Evolutionary conservation across 306 rosid genomes (phyloP).

Genomic region (Quercus ilex): DNA sequence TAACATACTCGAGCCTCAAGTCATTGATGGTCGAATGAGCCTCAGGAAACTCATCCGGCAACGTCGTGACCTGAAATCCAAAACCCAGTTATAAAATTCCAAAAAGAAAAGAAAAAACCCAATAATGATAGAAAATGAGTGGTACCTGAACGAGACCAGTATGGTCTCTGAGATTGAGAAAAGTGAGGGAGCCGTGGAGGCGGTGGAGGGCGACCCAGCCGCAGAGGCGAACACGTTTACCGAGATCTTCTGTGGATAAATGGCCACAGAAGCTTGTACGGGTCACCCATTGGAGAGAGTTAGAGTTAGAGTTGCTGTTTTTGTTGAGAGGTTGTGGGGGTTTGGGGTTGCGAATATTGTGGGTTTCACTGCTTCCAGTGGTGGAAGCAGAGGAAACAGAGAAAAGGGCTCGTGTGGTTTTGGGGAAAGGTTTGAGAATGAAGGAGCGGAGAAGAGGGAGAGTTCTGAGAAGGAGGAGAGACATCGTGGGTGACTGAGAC

Average conservation of each 20-base stretch:
- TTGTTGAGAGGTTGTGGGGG: constrained; percentile 6
- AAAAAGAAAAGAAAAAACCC: not conserved
- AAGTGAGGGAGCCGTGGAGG: constrained; percentile 84
- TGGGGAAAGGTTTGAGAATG: constrained; percentile 32
- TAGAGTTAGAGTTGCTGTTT: constrained; percentile 38
- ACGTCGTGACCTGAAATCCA: constrained; percentile 66
- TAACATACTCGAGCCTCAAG: constrained; percentile 79
- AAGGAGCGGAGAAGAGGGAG: constrained; percentile 23
- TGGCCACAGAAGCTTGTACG: constrained; percentile 65
- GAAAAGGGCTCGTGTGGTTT: constrained; percentile 17
- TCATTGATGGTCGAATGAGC: constrained; percentile 67
- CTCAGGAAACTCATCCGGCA: constrained; percentile 80
- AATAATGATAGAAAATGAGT: not conserved
- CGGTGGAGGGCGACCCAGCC: constrained; percentile 98
- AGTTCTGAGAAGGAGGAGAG: constrained; percentile 48
- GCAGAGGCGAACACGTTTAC: constrained; percentile 66
- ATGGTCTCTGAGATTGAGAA: constrained; percentile 80
- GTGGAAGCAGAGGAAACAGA: constrained; percentile 30
- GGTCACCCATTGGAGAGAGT: constrained; percentile 64
- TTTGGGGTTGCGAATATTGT: constrained; percentile 16
- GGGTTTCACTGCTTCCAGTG: not conserved
- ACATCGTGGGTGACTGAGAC: constrained; percentile 29
- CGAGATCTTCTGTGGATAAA: constrained; percentile 50
- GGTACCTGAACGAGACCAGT: constrained; percentile 78
- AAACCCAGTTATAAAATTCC: constrained; percentile 8